Evolutionary conservation across 1,284 basidiomycete genomes (phyloP).

Genomic region (Ustilago xerochloae): DNA sequence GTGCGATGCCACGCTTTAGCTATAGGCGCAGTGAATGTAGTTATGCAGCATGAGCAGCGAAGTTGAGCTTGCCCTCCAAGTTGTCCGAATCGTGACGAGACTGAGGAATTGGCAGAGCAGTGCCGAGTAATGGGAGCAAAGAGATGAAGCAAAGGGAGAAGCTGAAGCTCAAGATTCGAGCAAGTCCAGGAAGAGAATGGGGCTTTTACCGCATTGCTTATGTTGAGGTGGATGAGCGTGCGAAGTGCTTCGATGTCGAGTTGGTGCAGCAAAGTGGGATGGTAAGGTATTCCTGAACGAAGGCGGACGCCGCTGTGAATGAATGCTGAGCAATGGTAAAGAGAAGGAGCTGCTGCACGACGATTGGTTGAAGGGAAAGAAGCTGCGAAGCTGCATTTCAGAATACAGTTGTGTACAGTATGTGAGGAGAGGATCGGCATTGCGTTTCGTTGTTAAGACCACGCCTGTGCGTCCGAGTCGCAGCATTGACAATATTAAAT

Average conservation of each 20-base stretch:
- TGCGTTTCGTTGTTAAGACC: slow-evolving; percentile 13
- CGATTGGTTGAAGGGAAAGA: slow-evolving; percentile 1
- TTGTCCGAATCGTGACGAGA: not conserved
- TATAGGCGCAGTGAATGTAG: slow-evolving; percentile 2
- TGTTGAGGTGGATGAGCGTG: too few relatives aligned
- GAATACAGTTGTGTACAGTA: not conserved
- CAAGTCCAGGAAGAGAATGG: not conserved
- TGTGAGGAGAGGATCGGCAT: slow-evolving; percentile 7
- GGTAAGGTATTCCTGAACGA: too few relatives aligned
- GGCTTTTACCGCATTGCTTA: too few relatives aligned
- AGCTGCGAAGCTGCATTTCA: too few relatives aligned
- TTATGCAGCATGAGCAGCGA: slow-evolving; percentile 5
- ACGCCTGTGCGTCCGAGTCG: slow-evolving; percentile 2
- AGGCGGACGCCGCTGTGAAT: too few relatives aligned
- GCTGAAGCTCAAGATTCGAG: not conserved
- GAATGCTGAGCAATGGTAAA: not conserved
- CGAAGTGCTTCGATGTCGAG: too few relatives aligned
- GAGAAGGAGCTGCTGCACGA: not conserved
- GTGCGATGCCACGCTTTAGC: slow-evolving; percentile 38
- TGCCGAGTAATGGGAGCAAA: not conserved
- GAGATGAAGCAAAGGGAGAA: not conserved
- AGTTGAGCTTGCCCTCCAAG: not conserved
- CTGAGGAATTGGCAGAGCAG: not conserved
- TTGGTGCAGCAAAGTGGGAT: too few relatives aligned
- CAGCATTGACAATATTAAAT: not conserved